Conservation (phyloP, 1,284 basidiomycete species). For the Neonothopanus nambi region DNA sequence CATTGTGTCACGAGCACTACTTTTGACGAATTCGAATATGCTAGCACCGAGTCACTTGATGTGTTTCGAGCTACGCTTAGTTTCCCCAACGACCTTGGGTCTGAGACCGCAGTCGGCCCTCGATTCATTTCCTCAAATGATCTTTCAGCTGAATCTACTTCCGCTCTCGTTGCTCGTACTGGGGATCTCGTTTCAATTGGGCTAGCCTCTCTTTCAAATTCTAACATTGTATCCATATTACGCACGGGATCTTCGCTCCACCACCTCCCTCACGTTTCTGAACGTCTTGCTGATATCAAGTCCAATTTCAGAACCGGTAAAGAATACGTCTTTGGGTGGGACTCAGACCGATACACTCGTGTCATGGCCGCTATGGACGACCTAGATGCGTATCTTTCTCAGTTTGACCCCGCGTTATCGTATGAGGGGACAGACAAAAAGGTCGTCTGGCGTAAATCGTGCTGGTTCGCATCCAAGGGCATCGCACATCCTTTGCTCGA, state of each 20-base stretch:
- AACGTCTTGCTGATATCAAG: constrained; percentile 1
- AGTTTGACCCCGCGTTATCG: constrained; percentile 5
- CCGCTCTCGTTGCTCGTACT: background rate
- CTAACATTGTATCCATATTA: background rate
- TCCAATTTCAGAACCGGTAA: background rate
- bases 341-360: background rate
- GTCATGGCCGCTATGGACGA: constrained; percentile 1
- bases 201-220: background rate
- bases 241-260: background rate
- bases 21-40: constrained; percentile 3
- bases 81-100: background rate
- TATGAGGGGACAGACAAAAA: constrained; percentile 7
- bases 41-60: background rate
- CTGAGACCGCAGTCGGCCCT: no score
- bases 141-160: background rate
- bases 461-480: constrained; percentile 9
- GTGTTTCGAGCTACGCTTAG: constrained; percentile 1
- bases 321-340: constrained; percentile 7
- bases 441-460: no score
- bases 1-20: background rate
- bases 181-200: background rate
- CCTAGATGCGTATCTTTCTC: background rate
- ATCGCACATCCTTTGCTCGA: background rate
- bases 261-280: background rate
- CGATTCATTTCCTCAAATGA: background rate